Conservation (phyloP, 768 basidiomycete genomes). For the Rhizopogon roseolus region DNA sequence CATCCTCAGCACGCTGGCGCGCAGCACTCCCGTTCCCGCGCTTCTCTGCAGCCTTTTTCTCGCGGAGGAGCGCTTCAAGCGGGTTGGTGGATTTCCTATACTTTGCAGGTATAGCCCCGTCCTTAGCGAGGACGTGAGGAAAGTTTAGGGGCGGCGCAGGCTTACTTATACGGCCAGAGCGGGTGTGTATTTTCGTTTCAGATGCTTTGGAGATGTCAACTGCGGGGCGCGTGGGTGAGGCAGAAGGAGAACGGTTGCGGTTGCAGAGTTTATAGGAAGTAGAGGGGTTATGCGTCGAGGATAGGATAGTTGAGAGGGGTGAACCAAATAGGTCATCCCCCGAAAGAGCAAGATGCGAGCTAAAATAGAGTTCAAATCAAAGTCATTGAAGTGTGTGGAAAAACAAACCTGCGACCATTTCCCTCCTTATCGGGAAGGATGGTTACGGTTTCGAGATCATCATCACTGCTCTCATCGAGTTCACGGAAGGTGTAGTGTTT, state of each 20-base stretch:
- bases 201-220: not conserved
- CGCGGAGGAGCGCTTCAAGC: conserved; percentile 48
- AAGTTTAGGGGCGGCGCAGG: conserved; percentile 2
- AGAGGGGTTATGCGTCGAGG: conserved; percentile 3
- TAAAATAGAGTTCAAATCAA: conserved; percentile 2
- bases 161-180: conserved; percentile 19
- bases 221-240: conserved; percentile 3
- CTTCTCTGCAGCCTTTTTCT: conserved; percentile 34
- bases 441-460: conserved; percentile 24
- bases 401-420: conserved; percentile 8
- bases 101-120: not conserved
- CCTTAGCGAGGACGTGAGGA: conserved; percentile 8
- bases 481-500: conserved; percentile 32
- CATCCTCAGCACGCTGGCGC: conserved; percentile 41
- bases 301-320: conserved; percentile 16
- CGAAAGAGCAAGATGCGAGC: conserved; percentile 2
- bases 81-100: conserved; percentile 38
- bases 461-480: conserved; percentile 51
- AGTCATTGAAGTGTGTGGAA: not conserved
- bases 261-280: not conserved
- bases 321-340: conserved; percentile 13
- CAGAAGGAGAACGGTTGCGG: not conserved
- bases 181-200: not conserved
- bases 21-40: conserved; percentile 35
- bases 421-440: conserved; percentile 9